Evolutionary conservation across 1,139 yeast genomes (phyloP).

Genomic region (Candida sp.): DNA sequence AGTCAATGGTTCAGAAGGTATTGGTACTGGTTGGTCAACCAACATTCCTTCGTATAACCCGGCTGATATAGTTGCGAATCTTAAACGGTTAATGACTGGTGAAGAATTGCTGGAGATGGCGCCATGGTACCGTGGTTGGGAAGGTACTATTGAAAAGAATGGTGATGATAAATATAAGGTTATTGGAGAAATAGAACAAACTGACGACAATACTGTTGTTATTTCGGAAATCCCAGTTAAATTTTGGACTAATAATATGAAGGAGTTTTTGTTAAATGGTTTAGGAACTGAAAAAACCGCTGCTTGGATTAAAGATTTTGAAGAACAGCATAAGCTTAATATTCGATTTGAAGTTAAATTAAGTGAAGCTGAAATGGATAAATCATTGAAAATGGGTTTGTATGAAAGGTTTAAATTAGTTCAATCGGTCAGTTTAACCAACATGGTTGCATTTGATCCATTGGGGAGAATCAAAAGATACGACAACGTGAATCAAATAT

Average conservation of each 20-base stretch:
- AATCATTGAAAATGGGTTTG: constrained; percentile 69
- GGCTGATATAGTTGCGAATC: constrained; percentile 69
- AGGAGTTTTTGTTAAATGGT: constrained; percentile 77
- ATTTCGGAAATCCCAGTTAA: constrained; percentile 93
- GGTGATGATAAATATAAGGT: constrained; percentile 69
- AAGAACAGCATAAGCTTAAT: constrained; percentile 86
- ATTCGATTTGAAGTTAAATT: constrained; percentile 78
- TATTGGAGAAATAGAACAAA: constrained; percentile 76
- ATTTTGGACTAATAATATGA: constrained; percentile 89
- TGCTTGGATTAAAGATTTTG: constrained; percentile 94
- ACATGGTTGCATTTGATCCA: constrained; percentile 98
- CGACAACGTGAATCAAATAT: constrained; percentile 69
- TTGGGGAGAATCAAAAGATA: constrained; percentile 85
- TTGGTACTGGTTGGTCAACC: constrained; percentile 99
- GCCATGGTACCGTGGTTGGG: constrained; percentile 99
- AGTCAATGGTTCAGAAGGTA: constrained; percentile 97
- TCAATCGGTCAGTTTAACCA: constrained; percentile 65
- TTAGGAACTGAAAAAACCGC: constrained; percentile 69
- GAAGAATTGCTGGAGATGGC: constrained; percentile 70
- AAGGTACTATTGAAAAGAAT: constrained; percentile 68
- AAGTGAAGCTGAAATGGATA: constrained; percentile 77
- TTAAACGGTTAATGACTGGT: constrained; percentile 69
- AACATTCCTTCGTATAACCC: constrained; percentile 92
- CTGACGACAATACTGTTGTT: constrained; percentile 77
- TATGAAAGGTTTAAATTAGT: constrained; percentile 80